phyloP scores from a whole-genome alignment of 768 basidiomycete species.

The Lentinula aciculospora region DNA sequence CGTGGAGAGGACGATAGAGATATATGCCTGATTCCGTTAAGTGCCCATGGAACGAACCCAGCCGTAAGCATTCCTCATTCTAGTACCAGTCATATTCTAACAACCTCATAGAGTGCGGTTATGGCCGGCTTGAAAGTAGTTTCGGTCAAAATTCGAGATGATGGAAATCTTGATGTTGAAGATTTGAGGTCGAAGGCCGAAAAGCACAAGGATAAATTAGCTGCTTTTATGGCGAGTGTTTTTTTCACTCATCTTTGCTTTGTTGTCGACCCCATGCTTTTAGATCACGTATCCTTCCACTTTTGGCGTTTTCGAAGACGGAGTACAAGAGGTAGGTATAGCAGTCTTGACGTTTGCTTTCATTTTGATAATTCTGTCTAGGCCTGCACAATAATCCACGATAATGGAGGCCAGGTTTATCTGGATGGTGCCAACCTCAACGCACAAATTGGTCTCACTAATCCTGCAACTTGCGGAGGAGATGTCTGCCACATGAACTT shows the following conservation, averaged over 20 bases:
- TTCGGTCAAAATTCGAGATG: slow-evolving; percentile 80
- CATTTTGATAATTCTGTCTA: slow-evolving; percentile 19
- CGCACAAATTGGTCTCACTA: slow-evolving; percentile 89
- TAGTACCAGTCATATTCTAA: neutral
- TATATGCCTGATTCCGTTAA: slow-evolving; percentile 90
- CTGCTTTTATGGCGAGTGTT: slow-evolving; percentile 83
- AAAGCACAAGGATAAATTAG: slow-evolving; percentile 85
- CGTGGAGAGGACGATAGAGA: slow-evolving; percentile 81
- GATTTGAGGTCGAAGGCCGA: slow-evolving; percentile 87
- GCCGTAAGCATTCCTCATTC: slow-evolving; percentile 45
- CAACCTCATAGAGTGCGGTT: slow-evolving; percentile 69
- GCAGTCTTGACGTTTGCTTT: neutral
- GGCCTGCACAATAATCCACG: slow-evolving; percentile 92
- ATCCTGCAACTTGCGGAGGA: slow-evolving; percentile 91
- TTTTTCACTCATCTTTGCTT: neutral
- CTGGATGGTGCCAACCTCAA: slow-evolving; percentile 96
- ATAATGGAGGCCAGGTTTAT: slow-evolving; percentile 96
- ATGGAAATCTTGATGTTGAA: slow-evolving; percentile 85
- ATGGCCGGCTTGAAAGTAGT: slow-evolving; percentile 98
- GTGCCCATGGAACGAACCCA: slow-evolving; percentile 98
- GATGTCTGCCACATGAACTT: slow-evolving; percentile 98
- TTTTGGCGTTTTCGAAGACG: slow-evolving; percentile 95
- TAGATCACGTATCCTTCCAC: slow-evolving; percentile 97
- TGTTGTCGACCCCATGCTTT: slow-evolving; percentile 3
- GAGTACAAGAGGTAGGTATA: slow-evolving; percentile 63